phyloP scores from a whole-genome alignment of 1,284 basidiomycete genomes.

The Peniophora sp. region DNA sequence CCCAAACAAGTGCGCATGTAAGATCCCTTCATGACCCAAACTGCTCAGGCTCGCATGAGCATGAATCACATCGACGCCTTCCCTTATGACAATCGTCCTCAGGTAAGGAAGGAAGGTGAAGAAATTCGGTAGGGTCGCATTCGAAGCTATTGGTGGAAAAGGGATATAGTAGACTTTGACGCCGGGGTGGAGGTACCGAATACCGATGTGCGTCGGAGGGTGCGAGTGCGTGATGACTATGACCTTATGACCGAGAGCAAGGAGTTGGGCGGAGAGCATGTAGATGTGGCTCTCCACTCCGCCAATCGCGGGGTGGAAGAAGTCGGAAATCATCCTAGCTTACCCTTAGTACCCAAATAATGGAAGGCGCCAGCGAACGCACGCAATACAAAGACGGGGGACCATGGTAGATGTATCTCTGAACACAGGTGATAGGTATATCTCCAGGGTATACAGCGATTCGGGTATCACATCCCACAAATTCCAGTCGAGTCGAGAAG shows the following conservation, averaged over 20 bases:
- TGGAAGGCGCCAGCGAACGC: background rate
- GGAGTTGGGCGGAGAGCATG: slow-evolving; percentile 81
- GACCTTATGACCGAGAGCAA: slow-evolving; percentile 85
- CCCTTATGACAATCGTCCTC: slow-evolving; percentile 82
- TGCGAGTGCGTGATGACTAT: slow-evolving; percentile 94
- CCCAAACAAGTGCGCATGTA: slow-evolving; percentile 82
- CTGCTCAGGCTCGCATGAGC: slow-evolving; percentile 89
- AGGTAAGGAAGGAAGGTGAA: slow-evolving; percentile 89
- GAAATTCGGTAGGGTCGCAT: slow-evolving; percentile 92
- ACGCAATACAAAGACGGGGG: background rate
- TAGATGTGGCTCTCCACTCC: slow-evolving; percentile 98
- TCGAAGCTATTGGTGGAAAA: slow-evolving; percentile 79
- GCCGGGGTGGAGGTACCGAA: slow-evolving; percentile 80
- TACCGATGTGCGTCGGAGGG: slow-evolving; percentile 75
- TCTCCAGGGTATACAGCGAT: no score
- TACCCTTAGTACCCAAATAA: background rate
- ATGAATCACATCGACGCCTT: slow-evolving; percentile 85
- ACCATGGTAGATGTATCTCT: background rate
- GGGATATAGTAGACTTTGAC: slow-evolving; percentile 97
- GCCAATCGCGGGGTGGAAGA: slow-evolving; percentile 92
- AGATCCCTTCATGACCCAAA: slow-evolving; percentile 86
- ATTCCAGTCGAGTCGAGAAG: no score
- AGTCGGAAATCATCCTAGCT: slow-evolving; percentile 89
- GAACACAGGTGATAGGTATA: background rate
- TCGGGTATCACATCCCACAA: no score